Base-by-base conservation (phyloP, 2,329 filamentous ascomycete genomes). In the Leptographium flavum region DNA sequence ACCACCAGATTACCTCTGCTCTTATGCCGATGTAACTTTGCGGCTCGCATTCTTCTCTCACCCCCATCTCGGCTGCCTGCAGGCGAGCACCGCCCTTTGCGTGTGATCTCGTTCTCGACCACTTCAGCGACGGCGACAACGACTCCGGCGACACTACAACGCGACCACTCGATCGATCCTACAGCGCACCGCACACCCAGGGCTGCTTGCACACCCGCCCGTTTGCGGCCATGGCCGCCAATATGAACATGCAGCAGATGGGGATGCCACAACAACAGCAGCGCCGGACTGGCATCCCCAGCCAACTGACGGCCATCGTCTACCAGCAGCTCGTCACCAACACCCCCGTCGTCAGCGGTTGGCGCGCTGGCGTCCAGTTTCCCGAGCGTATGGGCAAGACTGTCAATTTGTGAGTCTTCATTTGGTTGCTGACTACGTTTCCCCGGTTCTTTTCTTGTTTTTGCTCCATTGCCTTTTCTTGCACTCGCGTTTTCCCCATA, bases 161-260 rank as follows among this genome's bases (percentile, higher is more conserved):
- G n/a, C n/a, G n/a, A n/a, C n/a, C n/a, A n/a, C n/a, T n/a, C n/a
- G n/a, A n/a, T n/a, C n/a, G n/a, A n/a, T n/a, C n/a, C n/a, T n/a
- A n/a, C n/a, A n/a, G n/a, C n/a, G n/a, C n/a, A n/a, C n/a, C n/a
- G n/a, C n/a, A n/a, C 25, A 25, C 4, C 38, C 23, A 27, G 15
- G 36, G 36, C 21, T 22, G 21, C 39, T 31, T 41, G 39, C 22
- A n/a, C 28, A 10, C 17, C 36, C 37, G 23, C n/a, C 28, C 14
- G 27, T 32, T 36, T 28, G 68, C 68, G 65, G 69, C 69, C 61
- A 77, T 78, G 73, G 73, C 73, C 64, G 72, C 69, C 57, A 76
- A 74, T 54, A 70, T 76, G 62, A 52, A 51, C 25, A 41, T 51
- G 21, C 46, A 40, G 59, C 72, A 73, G 55, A 74, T 76, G 70